Base-by-base conservation (phyloP, 2,329 filamentous ascomycete species). In the Colletotrichum magnum region DNA sequence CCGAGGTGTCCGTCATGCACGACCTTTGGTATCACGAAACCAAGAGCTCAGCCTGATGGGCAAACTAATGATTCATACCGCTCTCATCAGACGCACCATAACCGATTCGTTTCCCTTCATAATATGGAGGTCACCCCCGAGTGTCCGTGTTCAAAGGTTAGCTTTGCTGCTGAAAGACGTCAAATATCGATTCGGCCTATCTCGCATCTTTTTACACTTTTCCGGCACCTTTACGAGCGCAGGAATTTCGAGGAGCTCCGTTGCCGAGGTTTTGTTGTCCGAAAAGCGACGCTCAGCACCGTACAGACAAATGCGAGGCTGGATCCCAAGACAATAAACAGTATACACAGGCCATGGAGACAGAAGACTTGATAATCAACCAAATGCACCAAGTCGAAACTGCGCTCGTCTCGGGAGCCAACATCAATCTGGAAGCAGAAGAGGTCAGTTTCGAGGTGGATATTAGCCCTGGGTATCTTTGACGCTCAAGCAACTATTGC, bases 351-450 rank as follows among this genome's bases (percentile, higher is more conserved):
- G 16, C 18, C 32, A 72, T 66, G 50, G 61, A 62, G 12, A 60
- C 64, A 57, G 64, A 64, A 24, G 60, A 71, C 21, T 24, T 58
- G 26, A 24, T 28, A 18, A 43, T 57, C n/a, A 57, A 69, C 58
- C 41, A 57, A 16, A 60, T 50, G 41, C 64, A 63, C 26, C 59
- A 62, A 41, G 56, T 45, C 36, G 68, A 64, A 43, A 50, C 47
- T 6, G 26, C 64, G 28, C 28, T 64, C 18, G 63, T 62, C 3
- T 56, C 57, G 2, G 48, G 60, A 13, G 26, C 43, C 24, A 52
- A 61, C 16, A 13, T 71, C 15, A 43, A 59, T 15, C n/a, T 72
- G 58, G 68, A 72, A 32, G 57, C 70, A 36, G 70, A 72, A 51
- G 60, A 72, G 60, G 68, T 69, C 36, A 66, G 67, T 15, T 26